Evolutionary conservation across 148 eudicot species (phyloP).

Genomic region (Pouteria glomerata): DNA sequence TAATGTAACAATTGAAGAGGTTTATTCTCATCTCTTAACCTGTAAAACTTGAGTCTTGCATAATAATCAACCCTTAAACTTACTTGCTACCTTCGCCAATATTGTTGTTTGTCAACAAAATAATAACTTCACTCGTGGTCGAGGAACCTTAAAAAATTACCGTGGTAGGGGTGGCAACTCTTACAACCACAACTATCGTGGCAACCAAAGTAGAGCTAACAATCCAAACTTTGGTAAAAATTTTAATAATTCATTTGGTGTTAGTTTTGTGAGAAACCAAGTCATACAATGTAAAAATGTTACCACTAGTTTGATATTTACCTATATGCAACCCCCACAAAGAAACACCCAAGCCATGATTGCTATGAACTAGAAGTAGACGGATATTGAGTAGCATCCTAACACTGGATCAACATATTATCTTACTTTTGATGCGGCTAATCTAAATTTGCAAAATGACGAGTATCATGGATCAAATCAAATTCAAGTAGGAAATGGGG

Average conservation of each 20-base stretch:
- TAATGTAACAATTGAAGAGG: neutral
- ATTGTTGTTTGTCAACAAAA: neutral
- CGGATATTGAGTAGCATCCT: neutral
- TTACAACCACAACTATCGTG: too few species aligned
- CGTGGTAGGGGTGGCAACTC: too few species aligned
- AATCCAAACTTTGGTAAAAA: neutral
- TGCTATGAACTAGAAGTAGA: too few species aligned
- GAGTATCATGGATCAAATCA: neutral
- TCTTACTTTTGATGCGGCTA: too few species aligned
- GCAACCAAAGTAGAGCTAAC: neutral
- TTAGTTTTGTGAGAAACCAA: neutral
- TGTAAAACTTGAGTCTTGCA: neutral
- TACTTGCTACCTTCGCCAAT: neutral
- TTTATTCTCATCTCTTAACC: neutral
- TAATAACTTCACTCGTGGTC: neutral
- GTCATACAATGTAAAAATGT: neutral
- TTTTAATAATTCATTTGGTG: neutral
- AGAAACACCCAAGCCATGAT: neutral
- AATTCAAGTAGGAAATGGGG: neutral
- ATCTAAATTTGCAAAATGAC: neutral
- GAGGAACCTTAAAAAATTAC: too few species aligned
- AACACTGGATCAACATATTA: neutral
- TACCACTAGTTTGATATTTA: neutral
- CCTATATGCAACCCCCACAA: neutral
- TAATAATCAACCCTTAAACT: neutral